These are phyloP conservation scores for Botrytis squamosa DNA, from an alignment of 2,329 filamentous ascomycete species.

Conservation along the genomic window DNA sequence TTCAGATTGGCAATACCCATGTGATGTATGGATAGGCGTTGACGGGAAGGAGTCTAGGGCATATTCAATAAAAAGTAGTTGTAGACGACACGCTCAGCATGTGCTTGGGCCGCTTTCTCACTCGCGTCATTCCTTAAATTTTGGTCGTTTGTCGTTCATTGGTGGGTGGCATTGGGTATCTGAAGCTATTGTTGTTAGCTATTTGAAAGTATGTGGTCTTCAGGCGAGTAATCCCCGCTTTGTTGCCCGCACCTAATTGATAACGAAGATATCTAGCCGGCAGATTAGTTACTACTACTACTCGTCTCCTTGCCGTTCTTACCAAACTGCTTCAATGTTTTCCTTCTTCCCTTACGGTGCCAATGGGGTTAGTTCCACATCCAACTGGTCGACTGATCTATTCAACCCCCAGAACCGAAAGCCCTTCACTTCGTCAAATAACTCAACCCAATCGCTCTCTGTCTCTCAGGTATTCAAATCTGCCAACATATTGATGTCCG, in stretches of 20 bases:
- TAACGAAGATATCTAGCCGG: background rate
- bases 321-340: conserved; percentile 49
- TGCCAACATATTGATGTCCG: conserved; percentile 54
- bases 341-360: conserved; percentile 47
- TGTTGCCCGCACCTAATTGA: background rate
- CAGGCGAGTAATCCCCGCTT: background rate
- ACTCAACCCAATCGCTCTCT: conserved; percentile 46
- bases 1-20: conserved; percentile 18
- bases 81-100: background rate
- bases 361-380: conserved; percentile 50
- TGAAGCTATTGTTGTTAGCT: background rate
- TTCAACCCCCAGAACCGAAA: conserved; percentile 48
- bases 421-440: conserved; percentile 47
- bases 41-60: background rate
- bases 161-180: background rate
- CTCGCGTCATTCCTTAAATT: background rate
- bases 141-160: background rate
- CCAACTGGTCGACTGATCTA: conserved; percentile 42
- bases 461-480: conserved; percentile 52
- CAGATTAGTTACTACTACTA: background rate
- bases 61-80: conserved; percentile 1
- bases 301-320: conserved; percentile 28
- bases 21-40: conserved; percentile 21
- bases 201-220: background rate
- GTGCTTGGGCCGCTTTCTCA: background rate